Percentiles rank a stretch among this genome's conserved stretches.
phyloP scores from a whole-genome alignment of 192 early-diverging fungal genomes.

The Backusella circina region DNA sequence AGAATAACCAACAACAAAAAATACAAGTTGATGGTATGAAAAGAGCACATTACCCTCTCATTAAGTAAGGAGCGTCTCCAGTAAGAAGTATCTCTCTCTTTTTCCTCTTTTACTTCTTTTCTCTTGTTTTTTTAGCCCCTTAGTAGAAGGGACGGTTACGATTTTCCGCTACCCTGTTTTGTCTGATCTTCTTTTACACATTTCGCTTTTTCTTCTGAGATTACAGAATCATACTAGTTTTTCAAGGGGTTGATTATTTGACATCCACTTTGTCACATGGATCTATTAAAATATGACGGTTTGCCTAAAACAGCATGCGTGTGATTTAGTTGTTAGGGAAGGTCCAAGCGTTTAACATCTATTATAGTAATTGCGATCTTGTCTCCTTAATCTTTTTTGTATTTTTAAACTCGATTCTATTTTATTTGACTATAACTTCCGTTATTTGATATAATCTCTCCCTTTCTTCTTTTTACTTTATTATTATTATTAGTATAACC shows the following conservation, averaged over 20 bases:
- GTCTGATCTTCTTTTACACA: not conserved
- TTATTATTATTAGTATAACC: not conserved
- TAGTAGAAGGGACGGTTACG: not conserved
- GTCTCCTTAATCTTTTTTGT: constrained; percentile 9
- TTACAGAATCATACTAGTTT: not conserved
- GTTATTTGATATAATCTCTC: not conserved
- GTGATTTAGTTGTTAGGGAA: constrained; percentile 1
- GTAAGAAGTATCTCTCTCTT: not conserved
- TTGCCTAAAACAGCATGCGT: not conserved
- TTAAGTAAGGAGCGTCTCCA: not conserved
- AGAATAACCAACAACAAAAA: not conserved
- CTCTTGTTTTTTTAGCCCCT: not conserved
- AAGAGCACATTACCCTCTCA: not conserved
- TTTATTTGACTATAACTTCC: not conserved
- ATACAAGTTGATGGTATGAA: not conserved
- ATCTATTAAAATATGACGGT: not conserved
- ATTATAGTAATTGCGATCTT: not conserved
- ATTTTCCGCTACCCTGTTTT: not conserved
- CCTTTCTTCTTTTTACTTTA: constrained; percentile 1
- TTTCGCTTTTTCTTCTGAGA: not conserved
- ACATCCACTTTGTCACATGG: constrained; percentile 2
- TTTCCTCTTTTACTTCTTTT: not conserved
- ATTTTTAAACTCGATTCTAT: constrained; percentile 8
- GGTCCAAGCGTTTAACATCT: not conserved
- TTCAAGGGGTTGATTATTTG: not conserved